Conservation (phyloP, 305 asterid genomes). For the Fraxinus ornus region DNA sequence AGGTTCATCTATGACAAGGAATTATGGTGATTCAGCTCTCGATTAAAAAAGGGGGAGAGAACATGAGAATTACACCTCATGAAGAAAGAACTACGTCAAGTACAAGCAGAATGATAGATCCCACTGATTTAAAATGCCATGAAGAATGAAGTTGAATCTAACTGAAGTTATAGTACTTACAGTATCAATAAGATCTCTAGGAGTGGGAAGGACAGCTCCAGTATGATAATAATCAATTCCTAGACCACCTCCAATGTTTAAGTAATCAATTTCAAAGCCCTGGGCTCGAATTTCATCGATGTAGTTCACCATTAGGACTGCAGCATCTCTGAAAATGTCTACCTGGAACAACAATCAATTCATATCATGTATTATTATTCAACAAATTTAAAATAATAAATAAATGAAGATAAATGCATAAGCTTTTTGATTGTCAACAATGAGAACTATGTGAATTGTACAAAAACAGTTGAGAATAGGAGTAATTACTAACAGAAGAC, state of each 20-base stretch:
- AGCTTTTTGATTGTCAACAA: neutral
- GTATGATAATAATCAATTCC: conserved; percentile 92
- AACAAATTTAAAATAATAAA: neutral
- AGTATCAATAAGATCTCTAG: conserved; percentile 82
- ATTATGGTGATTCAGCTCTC: too few relatives aligned
- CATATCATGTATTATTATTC: neutral
- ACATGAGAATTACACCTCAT: neutral
- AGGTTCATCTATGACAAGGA: too few relatives aligned
- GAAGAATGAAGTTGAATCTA: conserved; percentile 1
- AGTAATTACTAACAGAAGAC: neutral
- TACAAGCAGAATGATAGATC: neutral
- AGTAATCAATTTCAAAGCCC: conserved; percentile 78
- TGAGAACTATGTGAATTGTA: neutral
- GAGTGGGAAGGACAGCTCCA: conserved; percentile 87
- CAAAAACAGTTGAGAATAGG: neutral
- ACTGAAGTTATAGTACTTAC: conserved; percentile 38
- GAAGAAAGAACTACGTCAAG: neutral
- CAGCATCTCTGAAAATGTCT: conserved; percentile 95
- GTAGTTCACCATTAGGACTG: conserved; percentile 82
- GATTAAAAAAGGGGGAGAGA: neutral
- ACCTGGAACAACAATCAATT: conserved; percentile 51
- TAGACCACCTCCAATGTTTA: conserved; percentile 94
- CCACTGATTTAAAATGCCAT: neutral
- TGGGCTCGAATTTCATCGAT: conserved; percentile 86
- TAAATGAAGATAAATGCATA: neutral